Conservation (phyloP, 148 eudicot genomes). For the Chenopodium suecicum region DNA sequence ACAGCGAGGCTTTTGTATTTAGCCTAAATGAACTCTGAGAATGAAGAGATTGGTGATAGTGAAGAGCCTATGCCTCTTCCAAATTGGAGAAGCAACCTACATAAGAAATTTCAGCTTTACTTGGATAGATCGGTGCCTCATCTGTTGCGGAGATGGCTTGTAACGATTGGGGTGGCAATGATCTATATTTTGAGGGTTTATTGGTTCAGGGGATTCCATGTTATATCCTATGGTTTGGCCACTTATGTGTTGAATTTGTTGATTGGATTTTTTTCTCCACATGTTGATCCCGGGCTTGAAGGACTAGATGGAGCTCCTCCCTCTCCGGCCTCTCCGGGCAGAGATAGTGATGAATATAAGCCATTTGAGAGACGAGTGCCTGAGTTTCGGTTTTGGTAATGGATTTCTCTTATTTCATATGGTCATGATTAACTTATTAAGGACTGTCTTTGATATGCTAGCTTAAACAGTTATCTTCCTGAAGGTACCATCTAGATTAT, state of each 20-base stretch:
- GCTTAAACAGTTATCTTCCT: not conserved
- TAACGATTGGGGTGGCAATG: slow-evolving; percentile 45
- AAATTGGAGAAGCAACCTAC: slow-evolving; percentile 47
- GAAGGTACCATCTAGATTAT: not conserved
- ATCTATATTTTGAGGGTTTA: slow-evolving; percentile 56
- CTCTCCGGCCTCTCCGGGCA: slow-evolving; percentile 57
- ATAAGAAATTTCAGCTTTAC: slow-evolving; percentile 48
- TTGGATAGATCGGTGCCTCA: slow-evolving; percentile 69
- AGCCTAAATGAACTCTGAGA: slow-evolving; percentile 35
- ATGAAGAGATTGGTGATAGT: slow-evolving; percentile 33
- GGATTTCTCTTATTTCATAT: not conserved
- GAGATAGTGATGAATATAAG: slow-evolving; percentile 61
- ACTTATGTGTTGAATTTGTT: slow-evolving; percentile 71
- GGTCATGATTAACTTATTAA: not conserved
- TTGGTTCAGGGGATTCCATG: slow-evolving; percentile 64
- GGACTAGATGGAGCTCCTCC: slow-evolving; percentile 55
- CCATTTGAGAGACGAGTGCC: slow-evolving; percentile 83
- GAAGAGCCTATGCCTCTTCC: slow-evolving; percentile 32
- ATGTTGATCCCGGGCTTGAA: slow-evolving; percentile 78
- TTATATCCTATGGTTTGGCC: slow-evolving; percentile 74
- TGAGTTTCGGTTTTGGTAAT: slow-evolving; percentile 81
- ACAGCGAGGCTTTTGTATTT: not conserved
- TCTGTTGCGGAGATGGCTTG: slow-evolving; percentile 60
- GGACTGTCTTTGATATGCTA: not conserved
- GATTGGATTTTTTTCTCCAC: slow-evolving; percentile 84